Percentiles rank a stretch among this genome's conserved stretches.
These are phyloP conservation scores for Jaapia argillacea DNA, from an alignment of 768 basidiomycete species.

Conservation along the genomic window DNA sequence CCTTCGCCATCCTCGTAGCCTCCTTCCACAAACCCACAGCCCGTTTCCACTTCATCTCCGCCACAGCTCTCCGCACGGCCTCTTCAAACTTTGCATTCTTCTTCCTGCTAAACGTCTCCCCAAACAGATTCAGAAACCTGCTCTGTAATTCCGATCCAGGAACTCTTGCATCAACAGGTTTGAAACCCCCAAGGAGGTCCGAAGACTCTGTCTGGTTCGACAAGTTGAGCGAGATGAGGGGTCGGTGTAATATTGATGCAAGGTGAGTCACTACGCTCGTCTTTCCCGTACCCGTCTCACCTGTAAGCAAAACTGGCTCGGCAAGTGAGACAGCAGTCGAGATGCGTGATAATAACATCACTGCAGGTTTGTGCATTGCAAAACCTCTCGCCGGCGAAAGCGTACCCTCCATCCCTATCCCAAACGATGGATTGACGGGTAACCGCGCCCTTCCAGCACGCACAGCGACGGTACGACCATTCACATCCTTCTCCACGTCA, in stretches of 20 bases:
- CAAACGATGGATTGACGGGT: constrained; percentile 29
- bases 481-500: constrained; percentile 55
- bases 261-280: constrained; percentile 88
- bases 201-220: constrained; percentile 95
- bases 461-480: constrained; percentile 48
- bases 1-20: constrained; percentile 56
- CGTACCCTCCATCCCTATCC: constrained; percentile 17
- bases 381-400: constrained; percentile 48
- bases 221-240: constrained; percentile 83
- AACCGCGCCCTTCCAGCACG: constrained; percentile 57
- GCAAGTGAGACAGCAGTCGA: constrained; percentile 56
- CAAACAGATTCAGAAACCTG: constrained; percentile 73
- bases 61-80: constrained; percentile 71
- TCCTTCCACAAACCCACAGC: constrained; percentile 80
- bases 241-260: constrained; percentile 63
- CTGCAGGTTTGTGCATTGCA: constrained; percentile 81
- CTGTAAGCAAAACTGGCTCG: constrained; percentile 87
- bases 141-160: constrained; percentile 64
- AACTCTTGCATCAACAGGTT: constrained; percentile 84
- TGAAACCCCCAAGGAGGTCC: constrained; percentile 91
- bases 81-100: constrained; percentile 84
- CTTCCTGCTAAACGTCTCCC: constrained; percentile 77
- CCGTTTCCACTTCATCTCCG: constrained; percentile 79
- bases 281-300: constrained; percentile 99
- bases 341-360: constrained; percentile 71